Evolutionary conservation across 306 rosid genomes (phyloP).

Genomic region (Lathyrus aphaca): DNA sequence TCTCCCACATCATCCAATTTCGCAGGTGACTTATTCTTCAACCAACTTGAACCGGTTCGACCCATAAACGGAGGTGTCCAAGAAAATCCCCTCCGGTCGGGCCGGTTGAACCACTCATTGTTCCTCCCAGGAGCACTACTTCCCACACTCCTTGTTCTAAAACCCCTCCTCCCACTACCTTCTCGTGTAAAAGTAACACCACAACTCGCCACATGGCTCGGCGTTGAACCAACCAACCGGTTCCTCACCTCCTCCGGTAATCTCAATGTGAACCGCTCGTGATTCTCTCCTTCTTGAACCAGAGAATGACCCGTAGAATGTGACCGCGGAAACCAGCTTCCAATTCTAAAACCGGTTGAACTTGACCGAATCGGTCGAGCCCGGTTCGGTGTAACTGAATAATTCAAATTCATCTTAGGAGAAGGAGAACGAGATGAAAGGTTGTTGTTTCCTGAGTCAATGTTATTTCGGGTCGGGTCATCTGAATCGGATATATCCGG

Average conservation of each 20-base stretch:
- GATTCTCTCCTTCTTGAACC: slow-evolving; percentile 49
- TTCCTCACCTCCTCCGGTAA: slow-evolving; percentile 73
- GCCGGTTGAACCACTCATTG: slow-evolving; percentile 36
- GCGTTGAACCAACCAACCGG: slow-evolving; percentile 55
- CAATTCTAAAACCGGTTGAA: slow-evolving; percentile 54
- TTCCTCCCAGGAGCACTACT: slow-evolving; percentile 20
- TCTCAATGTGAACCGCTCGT: slow-evolving; percentile 70
- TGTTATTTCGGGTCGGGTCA: background rate
- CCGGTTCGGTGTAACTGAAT: slow-evolving; percentile 13
- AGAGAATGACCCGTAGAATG: slow-evolving; percentile 67
- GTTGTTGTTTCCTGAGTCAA: too few species aligned
- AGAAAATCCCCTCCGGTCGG: slow-evolving; percentile 48
- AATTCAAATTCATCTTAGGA: slow-evolving; percentile 33
- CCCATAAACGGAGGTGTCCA: slow-evolving; percentile 46
- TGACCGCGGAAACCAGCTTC: slow-evolving; percentile 52
- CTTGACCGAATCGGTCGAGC: slow-evolving; percentile 41
- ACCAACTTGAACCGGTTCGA: slow-evolving; percentile 40
- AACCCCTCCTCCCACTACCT: slow-evolving; percentile 60
- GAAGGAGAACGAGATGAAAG: background rate
- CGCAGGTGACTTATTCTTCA: slow-evolving; percentile 33
- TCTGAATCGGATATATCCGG: slow-evolving; percentile 11
- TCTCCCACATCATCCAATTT: slow-evolving; percentile 48
- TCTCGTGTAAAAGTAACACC: slow-evolving; percentile 54
- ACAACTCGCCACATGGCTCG: slow-evolving; percentile 49
- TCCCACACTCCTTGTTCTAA: slow-evolving; percentile 54